Evolutionary conservation across 805 yeast species (phyloP), one percentile per base, ranked within the genome.

Genomic region (Cyberlindnera xishuangbannaensis): DNA sequence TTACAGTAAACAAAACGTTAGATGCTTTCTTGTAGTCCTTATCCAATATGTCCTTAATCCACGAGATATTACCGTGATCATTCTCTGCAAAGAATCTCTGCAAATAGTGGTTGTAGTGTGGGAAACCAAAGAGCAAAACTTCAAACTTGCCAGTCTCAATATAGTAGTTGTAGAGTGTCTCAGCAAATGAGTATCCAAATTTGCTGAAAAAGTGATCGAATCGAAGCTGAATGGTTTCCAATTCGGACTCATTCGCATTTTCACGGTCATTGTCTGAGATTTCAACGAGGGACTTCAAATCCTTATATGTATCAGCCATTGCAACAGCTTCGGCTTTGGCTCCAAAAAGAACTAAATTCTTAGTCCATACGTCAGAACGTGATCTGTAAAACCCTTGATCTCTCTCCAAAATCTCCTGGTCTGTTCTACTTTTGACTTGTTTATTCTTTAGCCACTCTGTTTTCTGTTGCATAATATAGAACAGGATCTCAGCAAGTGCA

Each of bases 181-280:
- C 50, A 0, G 94, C 94, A 64, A 87, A 87, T 4, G 57, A 64
- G 47, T 78, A 80, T 1, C 80, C 84, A 55, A 72, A 83, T 31
- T 65, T 65, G 12, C 69, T 67, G 50, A 84, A 76, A 51, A 71
- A 82, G 21, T 60, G 56, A 15, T 61, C 64, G 43, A 76, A 74
- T 14, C 62, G 39, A 27, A 45, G 16, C 2, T 37, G 27, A 4
- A 43, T 35, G n/a, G 19, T 38, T 12, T 43, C 43, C 7, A 48
- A 17, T 6, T 48, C 54, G 9, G 37, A 47, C 15, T 43, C 47
- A 12, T 23, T 7, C 8, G 46, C 40, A 15, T 32, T 31, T 23
- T 51, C 62, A 44, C 73, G 60, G 33, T 63, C 65, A 24, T 62
- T 62, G n/a, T 68, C 74, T 6, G 73, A 53, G 7, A 73, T 59